phyloP scores from a whole-genome alignment of 2,329 filamentous ascomycete genomes.

The Cyclaneusma minus region DNA sequence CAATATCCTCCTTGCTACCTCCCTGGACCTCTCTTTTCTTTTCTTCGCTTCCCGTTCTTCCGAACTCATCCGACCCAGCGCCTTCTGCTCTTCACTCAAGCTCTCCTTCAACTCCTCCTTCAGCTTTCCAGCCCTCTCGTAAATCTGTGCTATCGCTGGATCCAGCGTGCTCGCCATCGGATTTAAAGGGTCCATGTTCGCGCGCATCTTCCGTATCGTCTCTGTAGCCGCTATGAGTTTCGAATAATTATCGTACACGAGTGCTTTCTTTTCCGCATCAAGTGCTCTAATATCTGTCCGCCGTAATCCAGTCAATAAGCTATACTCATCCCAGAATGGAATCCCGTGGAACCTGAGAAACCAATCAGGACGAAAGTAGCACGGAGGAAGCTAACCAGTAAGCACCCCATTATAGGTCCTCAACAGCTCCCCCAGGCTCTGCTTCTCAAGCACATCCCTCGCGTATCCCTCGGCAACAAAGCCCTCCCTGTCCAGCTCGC shows the following conservation, averaged over 20 bases:
- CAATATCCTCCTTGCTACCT: slow-evolving; percentile 11
- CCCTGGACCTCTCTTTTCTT: slow-evolving; percentile 7
- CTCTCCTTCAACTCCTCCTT: slow-evolving; percentile 12
- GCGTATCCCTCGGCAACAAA: slow-evolving; percentile 66
- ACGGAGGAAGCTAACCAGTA: slow-evolving; percentile 28
- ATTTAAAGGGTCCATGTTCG: slow-evolving; percentile 65
- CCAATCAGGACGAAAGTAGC: slow-evolving; percentile 18
- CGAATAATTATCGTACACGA: slow-evolving; percentile 97
- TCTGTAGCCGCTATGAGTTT: slow-evolving; percentile 95
- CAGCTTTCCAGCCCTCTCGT: slow-evolving; percentile 22
- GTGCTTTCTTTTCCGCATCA: slow-evolving; percentile 88
- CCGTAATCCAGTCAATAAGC: neutral
- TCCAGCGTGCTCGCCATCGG: slow-evolving; percentile 59
- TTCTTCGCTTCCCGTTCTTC: slow-evolving; percentile 4
- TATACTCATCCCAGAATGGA: slow-evolving; percentile 22
- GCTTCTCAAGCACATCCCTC: slow-evolving; percentile 39
- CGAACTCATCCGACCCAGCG: slow-evolving; percentile 25
- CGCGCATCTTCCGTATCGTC: slow-evolving; percentile 80
- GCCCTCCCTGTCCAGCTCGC: slow-evolving; percentile 56
- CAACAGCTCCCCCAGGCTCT: slow-evolving; percentile 52
- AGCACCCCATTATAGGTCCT: slow-evolving; percentile 56
- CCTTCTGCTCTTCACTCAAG: slow-evolving; percentile 5
- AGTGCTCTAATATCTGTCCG: slow-evolving; percentile 65
- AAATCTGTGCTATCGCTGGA: slow-evolving; percentile 61
- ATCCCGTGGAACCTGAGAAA: slow-evolving; percentile 26